Base-by-base conservation (phyloP, 2,329 filamentous ascomycete genomes). In the Scleromitrula shiraiana region DNA sequence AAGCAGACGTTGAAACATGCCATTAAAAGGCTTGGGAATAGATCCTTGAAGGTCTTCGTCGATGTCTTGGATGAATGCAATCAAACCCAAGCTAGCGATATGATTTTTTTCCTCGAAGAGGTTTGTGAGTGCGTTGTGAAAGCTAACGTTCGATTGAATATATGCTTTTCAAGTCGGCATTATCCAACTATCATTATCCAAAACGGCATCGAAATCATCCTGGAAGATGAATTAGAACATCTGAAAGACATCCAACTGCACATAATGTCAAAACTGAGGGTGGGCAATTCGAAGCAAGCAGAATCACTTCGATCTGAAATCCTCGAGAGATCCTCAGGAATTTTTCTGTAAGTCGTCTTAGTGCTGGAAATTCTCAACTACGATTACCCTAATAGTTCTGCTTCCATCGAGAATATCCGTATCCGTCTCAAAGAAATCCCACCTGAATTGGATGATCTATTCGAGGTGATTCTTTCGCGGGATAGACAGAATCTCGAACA, bases 401-500 rank as follows among this genome's bases (percentile, higher is more conserved):
- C 41, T 51, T 47, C 38, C 52, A 41, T 44, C 41, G 48, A 60
- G 49, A 61, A 60, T 49, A 61, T 82, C 0, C 53, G 50, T 42
- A 44, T 54, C 46, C 52, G 0, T 59, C 4, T 56, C 73, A 7
- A 72, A 9, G 36, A 63, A 54, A 53, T 60, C 49, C 52, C 53
- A 8, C 38, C 40, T 7, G 39, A 41, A 29, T 22, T 59, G n/a
- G 43, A 22, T 4, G 54, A 56, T 2, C 42, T 56, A 30, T 51
- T 56, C 39, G 38, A 50, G n/a, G 46, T 52, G 35, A 57, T 57
- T 9, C 35, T 59, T 52, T 41, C 23, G 59, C 66, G 74, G 14
- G 76, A 82, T 43, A 15, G 46, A 0, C 30, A 64, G 0, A 65
- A 76, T 5, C 60, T 62, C 39, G 61, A 70, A 0, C 61, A 67